Conservation (phyloP, 768 basidiomycete species). For the Mycena capillaripes region DNA sequence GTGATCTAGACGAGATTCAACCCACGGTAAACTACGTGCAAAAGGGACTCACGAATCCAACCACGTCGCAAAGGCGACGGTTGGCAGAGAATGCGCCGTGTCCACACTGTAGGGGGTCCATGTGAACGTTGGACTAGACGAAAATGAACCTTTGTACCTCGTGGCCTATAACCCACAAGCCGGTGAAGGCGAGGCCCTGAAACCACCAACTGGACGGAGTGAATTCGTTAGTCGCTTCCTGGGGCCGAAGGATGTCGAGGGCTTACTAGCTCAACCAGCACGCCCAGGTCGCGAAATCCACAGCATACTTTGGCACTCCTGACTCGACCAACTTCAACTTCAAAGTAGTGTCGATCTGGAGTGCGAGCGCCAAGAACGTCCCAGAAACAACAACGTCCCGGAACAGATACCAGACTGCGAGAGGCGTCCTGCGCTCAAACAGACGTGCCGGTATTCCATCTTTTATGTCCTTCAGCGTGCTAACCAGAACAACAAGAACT, state of each 20-base stretch:
- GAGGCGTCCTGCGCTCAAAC: background rate
- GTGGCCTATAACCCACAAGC: constrained; percentile 5
- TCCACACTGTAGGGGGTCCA: background rate
- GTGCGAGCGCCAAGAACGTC: background rate
- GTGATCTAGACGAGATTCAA: background rate
- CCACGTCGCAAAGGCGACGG: background rate
- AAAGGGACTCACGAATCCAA: constrained; percentile 4
- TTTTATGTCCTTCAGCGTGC: background rate
- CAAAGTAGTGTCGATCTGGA: constrained; percentile 2
- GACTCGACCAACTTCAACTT: background rate
- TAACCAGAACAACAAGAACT: background rate
- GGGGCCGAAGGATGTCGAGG: background rate
- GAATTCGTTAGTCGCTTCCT: background rate
- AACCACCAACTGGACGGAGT: background rate
- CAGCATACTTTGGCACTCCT: background rate
- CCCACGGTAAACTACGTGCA: too few relatives aligned
- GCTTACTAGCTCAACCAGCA: constrained; percentile 5
- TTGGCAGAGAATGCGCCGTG: constrained; percentile 6
- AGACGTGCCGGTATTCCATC: background rate
- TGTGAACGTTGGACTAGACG: background rate
- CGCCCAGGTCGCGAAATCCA: background rate
- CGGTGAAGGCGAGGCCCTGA: background rate
- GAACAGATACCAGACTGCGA: background rate
- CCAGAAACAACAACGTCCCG: background rate
- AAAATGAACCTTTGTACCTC: background rate